Percentiles rank a stretch among this genome's conserved stretches.
Evolutionary conservation across 2,329 filamentous ascomycete species (phyloP).

Genomic region (Nigrospora osmanthi): DNA sequence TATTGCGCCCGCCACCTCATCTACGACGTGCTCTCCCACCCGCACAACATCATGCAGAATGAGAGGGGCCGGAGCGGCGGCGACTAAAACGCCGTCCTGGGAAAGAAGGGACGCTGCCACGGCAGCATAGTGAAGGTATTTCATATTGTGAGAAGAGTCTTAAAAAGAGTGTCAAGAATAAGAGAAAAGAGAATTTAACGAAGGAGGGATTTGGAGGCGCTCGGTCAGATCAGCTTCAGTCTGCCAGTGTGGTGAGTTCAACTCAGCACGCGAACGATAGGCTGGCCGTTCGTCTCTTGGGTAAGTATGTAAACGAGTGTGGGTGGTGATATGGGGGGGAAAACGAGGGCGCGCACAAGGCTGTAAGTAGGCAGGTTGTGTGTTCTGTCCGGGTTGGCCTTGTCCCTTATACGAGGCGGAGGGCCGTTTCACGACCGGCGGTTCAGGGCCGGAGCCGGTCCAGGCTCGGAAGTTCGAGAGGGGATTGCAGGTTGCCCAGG

Average conservation of each 20-base stretch:
- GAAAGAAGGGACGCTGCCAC: constrained; percentile 1
- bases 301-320: neutral
- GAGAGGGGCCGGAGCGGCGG: neutral
- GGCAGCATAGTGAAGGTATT: neutral
- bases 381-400: too few relatives aligned
- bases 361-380: neutral
- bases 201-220: neutral
- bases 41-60: constrained; percentile 1
- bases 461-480: too few relatives aligned
- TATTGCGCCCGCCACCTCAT: neutral
- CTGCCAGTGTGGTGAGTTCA: neutral
- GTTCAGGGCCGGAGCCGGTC: too few relatives aligned
- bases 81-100: neutral
- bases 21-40: neutral
- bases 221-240: neutral
- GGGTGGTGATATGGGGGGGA: neutral
- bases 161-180: neutral
- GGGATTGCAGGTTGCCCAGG: too few relatives aligned
- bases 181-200: neutral
- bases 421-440: too few relatives aligned
- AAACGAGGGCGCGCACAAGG: neutral
- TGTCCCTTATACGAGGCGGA: too few relatives aligned
- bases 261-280: neutral
- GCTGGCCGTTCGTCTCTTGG: neutral
- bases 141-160: constrained; percentile 1